phyloP scores from a whole-genome alignment of 78 protist species.

The Dictyostelium intermedium region DNA sequence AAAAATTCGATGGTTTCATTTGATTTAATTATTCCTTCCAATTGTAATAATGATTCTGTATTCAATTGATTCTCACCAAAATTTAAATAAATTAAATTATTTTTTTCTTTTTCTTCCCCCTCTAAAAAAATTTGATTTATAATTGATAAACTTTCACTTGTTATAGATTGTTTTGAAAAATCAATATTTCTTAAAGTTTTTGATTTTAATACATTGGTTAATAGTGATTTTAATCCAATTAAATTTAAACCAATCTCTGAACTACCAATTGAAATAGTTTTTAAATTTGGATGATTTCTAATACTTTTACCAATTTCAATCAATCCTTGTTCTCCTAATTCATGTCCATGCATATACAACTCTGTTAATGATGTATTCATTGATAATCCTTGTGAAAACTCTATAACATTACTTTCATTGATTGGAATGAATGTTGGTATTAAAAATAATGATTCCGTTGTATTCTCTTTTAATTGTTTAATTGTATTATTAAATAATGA shows the following conservation, averaged over 20 bases:
- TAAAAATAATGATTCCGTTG: conserved; percentile 36
- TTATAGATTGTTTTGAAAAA: conserved; percentile 34
- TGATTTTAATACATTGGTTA: neutral
- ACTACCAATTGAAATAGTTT: conserved; percentile 37
- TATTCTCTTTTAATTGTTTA: conserved; percentile 19
- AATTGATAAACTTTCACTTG: neutral
- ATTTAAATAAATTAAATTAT: neutral
- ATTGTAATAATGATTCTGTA: neutral
- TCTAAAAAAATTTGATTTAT: neutral
- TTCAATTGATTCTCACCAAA: neutral
- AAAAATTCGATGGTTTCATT: neutral
- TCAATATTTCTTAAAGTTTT: neutral
- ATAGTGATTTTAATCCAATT: neutral
- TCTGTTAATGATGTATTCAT: conserved; percentile 12
- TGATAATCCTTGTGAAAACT: conserved; percentile 6
- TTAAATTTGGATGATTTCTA: conserved; percentile 1
- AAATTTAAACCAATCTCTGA: conserved; percentile 18
- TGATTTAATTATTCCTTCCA: neutral
- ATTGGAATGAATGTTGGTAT: conserved; percentile 42
- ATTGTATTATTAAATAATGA: neutral
- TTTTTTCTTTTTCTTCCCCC: neutral
- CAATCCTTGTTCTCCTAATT: conserved; percentile 19
- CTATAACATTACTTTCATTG: neutral
- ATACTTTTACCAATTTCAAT: conserved; percentile 24
- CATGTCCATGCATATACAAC: conserved; percentile 31